Conservation (phyloP, 148 eudicot species). For the Dysphania ambrosioides region DNA sequence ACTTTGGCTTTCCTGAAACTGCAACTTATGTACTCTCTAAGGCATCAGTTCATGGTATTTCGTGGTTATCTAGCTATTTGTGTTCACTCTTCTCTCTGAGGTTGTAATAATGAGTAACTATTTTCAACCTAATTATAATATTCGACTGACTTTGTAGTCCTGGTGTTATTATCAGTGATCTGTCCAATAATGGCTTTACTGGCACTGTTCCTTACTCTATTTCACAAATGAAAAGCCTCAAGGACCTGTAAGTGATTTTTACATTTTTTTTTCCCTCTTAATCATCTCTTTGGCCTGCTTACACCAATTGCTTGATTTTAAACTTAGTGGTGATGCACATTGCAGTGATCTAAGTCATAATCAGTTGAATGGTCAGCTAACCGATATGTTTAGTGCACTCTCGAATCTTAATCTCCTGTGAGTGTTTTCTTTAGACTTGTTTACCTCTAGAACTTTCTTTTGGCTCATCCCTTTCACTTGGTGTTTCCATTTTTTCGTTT, state of each 20-base stretch:
- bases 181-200: constrained; percentile 46
- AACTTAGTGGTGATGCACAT: constrained; percentile 10
- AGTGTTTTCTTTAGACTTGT: constrained; percentile 22
- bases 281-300: constrained; percentile 1
- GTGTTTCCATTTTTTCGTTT: neutral
- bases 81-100: too few species aligned
- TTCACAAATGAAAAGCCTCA: constrained; percentile 49
- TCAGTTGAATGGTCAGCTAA: constrained; percentile 53
- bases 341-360: constrained; percentile 57
- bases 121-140: neutral
- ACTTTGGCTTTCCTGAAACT: neutral
- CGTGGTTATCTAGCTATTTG: neutral
- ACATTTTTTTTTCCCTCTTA: neutral
- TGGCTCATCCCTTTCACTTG: neutral
- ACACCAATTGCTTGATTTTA: neutral
- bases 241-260: constrained; percentile 46
- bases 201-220: constrained; percentile 60
- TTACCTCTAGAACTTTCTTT: neutral
- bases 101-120: too few species aligned
- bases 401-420: constrained; percentile 50
- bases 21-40: neutral
- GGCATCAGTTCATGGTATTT: neutral
- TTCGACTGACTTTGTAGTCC: neutral
- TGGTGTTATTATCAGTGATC: constrained; percentile 42
- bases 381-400: constrained; percentile 55